phyloP scores from a whole-genome alignment of 1,284 basidiomycete genomes.

The Laetiporus sulphureus region DNA sequence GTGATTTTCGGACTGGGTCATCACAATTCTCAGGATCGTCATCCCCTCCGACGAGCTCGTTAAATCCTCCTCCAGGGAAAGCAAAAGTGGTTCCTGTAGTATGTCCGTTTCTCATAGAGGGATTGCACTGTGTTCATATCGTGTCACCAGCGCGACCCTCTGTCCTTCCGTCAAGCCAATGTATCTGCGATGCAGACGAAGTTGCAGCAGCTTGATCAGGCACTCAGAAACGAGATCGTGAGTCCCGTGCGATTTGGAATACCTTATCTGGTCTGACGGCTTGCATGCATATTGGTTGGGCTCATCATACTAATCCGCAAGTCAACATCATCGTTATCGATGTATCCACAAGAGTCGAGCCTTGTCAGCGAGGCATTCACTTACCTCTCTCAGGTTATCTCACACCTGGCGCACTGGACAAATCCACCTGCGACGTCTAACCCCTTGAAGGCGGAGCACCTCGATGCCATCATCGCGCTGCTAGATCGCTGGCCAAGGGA shows the following conservation, averaged over 20 bases:
- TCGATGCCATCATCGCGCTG: constrained; percentile 59
- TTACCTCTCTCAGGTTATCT: constrained; percentile 50
- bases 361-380: constrained; percentile 61
- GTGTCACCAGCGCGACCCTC: constrained; percentile 38
- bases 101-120: constrained; percentile 18
- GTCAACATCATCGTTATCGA: constrained; percentile 62
- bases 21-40: constrained; percentile 48
- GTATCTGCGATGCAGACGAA: constrained; percentile 84
- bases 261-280: background rate
- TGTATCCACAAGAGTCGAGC: constrained; percentile 61
- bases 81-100: constrained; percentile 52
- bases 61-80: constrained; percentile 12
- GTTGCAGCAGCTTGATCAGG: constrained; percentile 75
- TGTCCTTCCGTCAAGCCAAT: constrained; percentile 86
- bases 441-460: constrained; percentile 39
- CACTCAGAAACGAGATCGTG: constrained; percentile 62
- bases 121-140: background rate
- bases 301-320: constrained; percentile 22
- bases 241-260: constrained; percentile 17
- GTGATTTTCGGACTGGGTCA: constrained; percentile 75
- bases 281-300: background rate
- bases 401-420: constrained; percentile 28
- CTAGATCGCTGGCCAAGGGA: constrained; percentile 77
- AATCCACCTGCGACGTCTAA: constrained; percentile 10
- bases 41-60: no score